These are phyloP conservation scores for Fusarium protoensiforme DNA, from an alignment of 2,329 filamentous ascomycete species.

Conservation along the genomic window DNA sequence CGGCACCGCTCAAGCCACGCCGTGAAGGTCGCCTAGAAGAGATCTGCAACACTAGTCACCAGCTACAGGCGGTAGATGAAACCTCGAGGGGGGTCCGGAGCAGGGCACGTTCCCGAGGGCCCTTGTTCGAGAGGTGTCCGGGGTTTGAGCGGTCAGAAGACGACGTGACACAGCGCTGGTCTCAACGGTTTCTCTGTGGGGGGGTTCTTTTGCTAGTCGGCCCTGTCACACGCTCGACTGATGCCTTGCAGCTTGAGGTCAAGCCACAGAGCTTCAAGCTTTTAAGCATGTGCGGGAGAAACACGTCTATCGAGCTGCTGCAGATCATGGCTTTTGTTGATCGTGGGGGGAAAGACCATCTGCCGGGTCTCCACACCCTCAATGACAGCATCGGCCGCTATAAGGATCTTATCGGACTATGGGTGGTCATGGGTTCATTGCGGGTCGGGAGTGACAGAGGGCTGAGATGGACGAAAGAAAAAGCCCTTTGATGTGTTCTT, in stretches of 20 bases:
- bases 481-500: neutral
- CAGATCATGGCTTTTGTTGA: neutral
- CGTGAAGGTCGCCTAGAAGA: neutral
- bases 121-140: neutral
- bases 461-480: neutral
- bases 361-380: neutral
- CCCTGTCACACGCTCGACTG: neutral
- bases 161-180: neutral
- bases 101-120: neutral
- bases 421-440: neutral
- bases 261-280: neutral
- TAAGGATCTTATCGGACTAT: neutral
- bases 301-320: neutral
- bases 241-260: neutral
- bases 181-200: neutral
- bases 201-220: neutral
- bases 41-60: constrained; percentile 1
- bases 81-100: neutral
- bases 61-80: neutral
- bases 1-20: constrained; percentile 30
- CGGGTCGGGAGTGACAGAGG: neutral
- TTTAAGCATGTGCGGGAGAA: neutral
- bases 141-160: neutral
- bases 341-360: neutral
- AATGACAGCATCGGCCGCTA: neutral